phyloP scores from a whole-genome alignment of 352 stramenopile species.

The Globisporangium perplexum region DNA sequence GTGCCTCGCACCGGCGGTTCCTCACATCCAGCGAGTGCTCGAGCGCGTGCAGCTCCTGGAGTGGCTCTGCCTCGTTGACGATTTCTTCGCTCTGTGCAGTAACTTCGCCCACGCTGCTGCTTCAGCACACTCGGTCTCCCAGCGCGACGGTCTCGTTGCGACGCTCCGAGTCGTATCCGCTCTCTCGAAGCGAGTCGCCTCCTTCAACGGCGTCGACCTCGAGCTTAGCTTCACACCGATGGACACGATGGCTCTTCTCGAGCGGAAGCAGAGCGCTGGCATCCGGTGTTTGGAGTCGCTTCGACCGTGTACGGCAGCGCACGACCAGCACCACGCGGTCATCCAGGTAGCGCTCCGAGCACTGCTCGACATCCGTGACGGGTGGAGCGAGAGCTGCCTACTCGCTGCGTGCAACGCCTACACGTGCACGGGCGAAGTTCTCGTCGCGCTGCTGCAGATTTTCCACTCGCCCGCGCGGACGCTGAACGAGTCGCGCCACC shows the following conservation, averaged over 20 bases:
- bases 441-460: slow-evolving; percentile 30
- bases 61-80: slow-evolving; percentile 14
- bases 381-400: slow-evolving; percentile 12
- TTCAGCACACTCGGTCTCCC: too few relatives aligned
- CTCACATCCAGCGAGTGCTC: slow-evolving; percentile 6
- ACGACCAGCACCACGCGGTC: slow-evolving; percentile 1
- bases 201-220: too few relatives aligned
- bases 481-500: slow-evolving; percentile 24
- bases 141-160: not conserved
- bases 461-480: slow-evolving; percentile 22
- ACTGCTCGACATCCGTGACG: slow-evolving; percentile 11
- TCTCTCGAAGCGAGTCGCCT: not conserved
- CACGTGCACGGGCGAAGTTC: slow-evolving; percentile 11
- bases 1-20: slow-evolving; percentile 2
- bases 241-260: too few relatives aligned
- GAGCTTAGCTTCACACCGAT: not conserved
- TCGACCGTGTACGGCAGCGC: not conserved
- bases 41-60: not conserved
- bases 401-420: slow-evolving; percentile 7
- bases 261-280: not conserved
- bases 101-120: not conserved
- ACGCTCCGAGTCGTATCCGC: slow-evolving; percentile 7
- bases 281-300: slow-evolving; percentile 8
- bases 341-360: slow-evolving; percentile 6
- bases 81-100: slow-evolving; percentile 9